These are phyloP conservation scores for Phytophthora lateralis DNA, from an alignment of 352 stramenopile species.

Conservation along the genomic window DNA sequence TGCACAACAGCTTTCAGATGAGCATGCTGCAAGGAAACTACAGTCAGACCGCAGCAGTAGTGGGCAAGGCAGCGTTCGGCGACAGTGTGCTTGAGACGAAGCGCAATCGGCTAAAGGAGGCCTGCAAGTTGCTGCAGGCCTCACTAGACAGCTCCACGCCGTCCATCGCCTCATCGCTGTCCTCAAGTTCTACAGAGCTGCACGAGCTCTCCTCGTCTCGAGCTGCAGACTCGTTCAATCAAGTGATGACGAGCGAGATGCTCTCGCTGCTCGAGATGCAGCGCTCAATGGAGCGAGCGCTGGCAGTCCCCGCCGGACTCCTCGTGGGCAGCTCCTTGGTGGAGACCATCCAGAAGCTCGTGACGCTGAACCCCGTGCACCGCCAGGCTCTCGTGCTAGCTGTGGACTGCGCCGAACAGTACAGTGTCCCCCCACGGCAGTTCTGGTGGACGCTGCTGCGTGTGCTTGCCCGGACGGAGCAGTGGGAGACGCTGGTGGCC, in stretches of 20 bases:
- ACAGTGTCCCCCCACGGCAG: conserved; percentile 50
- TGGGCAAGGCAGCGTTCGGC: conserved; percentile 54
- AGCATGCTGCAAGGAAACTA: conserved; percentile 30
- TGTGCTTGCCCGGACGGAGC: conserved; percentile 46
- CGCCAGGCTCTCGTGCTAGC: conserved; percentile 39
- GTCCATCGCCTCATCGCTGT: conserved; percentile 25
- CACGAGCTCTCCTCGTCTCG: conserved; percentile 24
- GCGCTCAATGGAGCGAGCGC: conserved; percentile 38
- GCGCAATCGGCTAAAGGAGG: conserved; percentile 45
- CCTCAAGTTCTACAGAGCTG: conserved; percentile 19
- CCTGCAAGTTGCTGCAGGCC: conserved; percentile 35
- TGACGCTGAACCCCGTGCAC: conserved; percentile 52
- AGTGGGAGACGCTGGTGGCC: conserved; percentile 53
- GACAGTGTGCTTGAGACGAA: conserved; percentile 51
- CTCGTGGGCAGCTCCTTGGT: conserved; percentile 58
- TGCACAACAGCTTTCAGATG: conserved; percentile 41
- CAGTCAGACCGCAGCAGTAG: conserved; percentile 34
- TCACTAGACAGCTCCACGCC: conserved; percentile 17
- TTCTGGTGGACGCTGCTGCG: conserved; percentile 62
- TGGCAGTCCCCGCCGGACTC: conserved; percentile 49
- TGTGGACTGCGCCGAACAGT: conserved; percentile 49
- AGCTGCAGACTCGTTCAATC: conserved; percentile 46
- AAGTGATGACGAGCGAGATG: conserved; percentile 55
- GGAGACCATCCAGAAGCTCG: conserved; percentile 66
- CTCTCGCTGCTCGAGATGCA: conserved; percentile 53